Percentiles rank a stretch among this genome's conserved stretches.
These are phyloP conservation scores for Hansfordia pulvinata DNA, from an alignment of 2,329 filamentous ascomycete genomes.

Conservation along the genomic window DNA sequence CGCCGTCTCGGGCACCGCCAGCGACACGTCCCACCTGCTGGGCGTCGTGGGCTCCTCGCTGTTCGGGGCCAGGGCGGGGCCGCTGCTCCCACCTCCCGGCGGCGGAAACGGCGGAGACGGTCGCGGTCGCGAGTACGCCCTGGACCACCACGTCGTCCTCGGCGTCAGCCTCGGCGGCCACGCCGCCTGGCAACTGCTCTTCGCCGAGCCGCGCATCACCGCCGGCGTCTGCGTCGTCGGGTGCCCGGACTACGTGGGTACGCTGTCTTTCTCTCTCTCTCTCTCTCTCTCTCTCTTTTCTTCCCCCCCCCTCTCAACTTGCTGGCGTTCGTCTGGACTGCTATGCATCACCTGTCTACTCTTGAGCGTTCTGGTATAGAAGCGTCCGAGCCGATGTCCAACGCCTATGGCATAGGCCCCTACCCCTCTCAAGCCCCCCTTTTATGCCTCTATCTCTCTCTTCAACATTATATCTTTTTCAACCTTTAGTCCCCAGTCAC, in stretches of 20 bases:
- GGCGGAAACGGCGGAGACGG: conserved; percentile 3
- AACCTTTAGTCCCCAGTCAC: not conserved
- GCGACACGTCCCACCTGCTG: conserved; percentile 64
- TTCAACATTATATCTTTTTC: not conserved
- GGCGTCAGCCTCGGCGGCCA: conserved; percentile 84
- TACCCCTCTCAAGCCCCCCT: too few species aligned
- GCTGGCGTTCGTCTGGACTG: too few species aligned
- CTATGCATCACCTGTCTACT: too few species aligned
- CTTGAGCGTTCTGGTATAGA: too few species aligned
- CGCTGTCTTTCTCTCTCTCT: conserved; percentile 11
- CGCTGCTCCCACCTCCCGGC: conserved; percentile 16
- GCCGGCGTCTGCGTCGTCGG: conserved; percentile 73
- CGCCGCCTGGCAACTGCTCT: conserved; percentile 69
- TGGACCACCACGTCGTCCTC: conserved; percentile 58
- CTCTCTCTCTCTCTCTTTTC: too few species aligned
- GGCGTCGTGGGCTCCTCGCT: conserved; percentile 67
- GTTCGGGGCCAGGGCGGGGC: conserved; percentile 29
- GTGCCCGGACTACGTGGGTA: conserved; percentile 73
- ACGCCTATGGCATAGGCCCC: too few species aligned
- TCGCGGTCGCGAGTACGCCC: conserved; percentile 14
- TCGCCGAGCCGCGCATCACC: conserved; percentile 67
- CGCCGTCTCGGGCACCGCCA: conserved; percentile 56
- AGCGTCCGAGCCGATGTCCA: too few species aligned
- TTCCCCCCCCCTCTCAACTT: too few species aligned
- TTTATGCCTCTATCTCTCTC: too few species aligned